Evolutionary conservation across 805 yeast species (phyloP).

Genomic region (Citeromyces matritensis): DNA sequence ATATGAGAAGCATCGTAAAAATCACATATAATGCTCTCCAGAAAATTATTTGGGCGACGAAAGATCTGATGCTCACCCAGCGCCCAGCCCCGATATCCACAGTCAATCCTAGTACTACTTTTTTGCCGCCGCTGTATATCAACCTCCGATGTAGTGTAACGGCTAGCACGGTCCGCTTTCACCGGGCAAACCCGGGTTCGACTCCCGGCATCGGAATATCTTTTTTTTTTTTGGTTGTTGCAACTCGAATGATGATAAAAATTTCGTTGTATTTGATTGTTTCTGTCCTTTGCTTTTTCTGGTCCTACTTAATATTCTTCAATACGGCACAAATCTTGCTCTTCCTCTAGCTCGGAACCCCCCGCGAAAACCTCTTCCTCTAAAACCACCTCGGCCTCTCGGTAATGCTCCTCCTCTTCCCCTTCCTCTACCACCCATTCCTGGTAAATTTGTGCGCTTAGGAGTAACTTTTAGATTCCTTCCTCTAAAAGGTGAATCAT

Average conservation of each 20-base stretch:
- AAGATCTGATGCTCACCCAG: too few species aligned
- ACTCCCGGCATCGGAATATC: conserved; percentile 84
- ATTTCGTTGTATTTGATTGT: too few species aligned
- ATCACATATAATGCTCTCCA: too few species aligned
- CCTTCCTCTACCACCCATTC: conserved; percentile 34
- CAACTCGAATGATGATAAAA: too few species aligned
- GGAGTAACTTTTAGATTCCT: conserved; percentile 60
- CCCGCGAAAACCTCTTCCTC: conserved; percentile 8
- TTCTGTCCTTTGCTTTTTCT: too few species aligned
- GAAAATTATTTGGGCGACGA: too few species aligned
- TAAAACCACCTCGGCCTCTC: conserved; percentile 9
- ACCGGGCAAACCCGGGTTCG: conserved; percentile 82
- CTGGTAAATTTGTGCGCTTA: conserved; percentile 75
- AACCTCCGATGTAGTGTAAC: conserved; percentile 78
- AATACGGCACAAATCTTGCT: conserved; percentile 17
- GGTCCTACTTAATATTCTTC: too few species aligned
- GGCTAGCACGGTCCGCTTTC: conserved; percentile 82
- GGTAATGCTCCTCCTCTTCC: conserved; percentile 22
- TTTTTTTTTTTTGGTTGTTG: too few species aligned
- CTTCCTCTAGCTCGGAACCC: conserved; percentile 13
- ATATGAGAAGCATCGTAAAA: too few species aligned
- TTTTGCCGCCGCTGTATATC: too few species aligned
- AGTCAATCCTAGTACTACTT: too few species aligned
- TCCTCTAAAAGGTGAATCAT: conserved; percentile 53
- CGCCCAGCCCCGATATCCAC: too few species aligned